Evolutionary conservation across 352 stramenopile species (phyloP).

Genomic region (Globisporangium rhizosaccharum): DNA sequence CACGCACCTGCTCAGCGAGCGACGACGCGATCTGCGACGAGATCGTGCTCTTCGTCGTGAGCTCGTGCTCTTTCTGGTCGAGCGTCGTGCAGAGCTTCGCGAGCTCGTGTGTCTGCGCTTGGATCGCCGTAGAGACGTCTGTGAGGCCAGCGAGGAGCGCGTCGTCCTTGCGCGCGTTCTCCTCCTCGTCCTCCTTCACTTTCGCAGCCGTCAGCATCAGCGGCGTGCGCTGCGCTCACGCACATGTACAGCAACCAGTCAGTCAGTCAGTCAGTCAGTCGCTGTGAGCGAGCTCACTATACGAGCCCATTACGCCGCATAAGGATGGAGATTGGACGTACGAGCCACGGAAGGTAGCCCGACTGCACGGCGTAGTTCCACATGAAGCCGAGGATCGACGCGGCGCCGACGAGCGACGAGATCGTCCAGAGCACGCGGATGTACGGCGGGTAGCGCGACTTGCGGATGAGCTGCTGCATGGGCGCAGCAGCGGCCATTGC

Average conservation of each 20-base stretch:
- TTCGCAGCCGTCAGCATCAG: conserved; percentile 40
- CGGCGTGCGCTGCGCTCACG: conserved; percentile 24
- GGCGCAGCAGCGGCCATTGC: conserved; percentile 41
- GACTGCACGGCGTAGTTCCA: conserved; percentile 75
- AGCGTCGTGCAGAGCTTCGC: conserved; percentile 46
- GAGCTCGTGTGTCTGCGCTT: conserved; percentile 57
- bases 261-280: neutral
- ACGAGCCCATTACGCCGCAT: neutral
- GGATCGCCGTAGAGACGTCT: conserved; percentile 51
- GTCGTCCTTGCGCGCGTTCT: conserved; percentile 47
- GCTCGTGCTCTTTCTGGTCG: conserved; percentile 50
- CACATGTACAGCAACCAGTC: neutral
- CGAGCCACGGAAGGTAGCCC: conserved; percentile 62
- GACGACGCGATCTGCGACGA: conserved; percentile 38
- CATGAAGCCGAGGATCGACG: conserved; percentile 62
- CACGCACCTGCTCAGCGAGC: conserved; percentile 39
- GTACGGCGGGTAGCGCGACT: conserved; percentile 42
- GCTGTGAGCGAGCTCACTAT: neutral
- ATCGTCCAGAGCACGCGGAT: conserved; percentile 62
- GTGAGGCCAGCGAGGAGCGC: conserved; percentile 35
- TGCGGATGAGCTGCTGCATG: conserved; percentile 36
- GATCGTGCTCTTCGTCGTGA: conserved; percentile 36
- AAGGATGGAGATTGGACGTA: conserved; percentile 17
- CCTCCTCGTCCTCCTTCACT: conserved; percentile 44
- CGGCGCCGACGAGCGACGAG: conserved; percentile 62